These are phyloP conservation scores for Pseudonectria foliicola DNA, from an alignment of 2,329 filamentous ascomycete species.

Conservation along the genomic window DNA sequence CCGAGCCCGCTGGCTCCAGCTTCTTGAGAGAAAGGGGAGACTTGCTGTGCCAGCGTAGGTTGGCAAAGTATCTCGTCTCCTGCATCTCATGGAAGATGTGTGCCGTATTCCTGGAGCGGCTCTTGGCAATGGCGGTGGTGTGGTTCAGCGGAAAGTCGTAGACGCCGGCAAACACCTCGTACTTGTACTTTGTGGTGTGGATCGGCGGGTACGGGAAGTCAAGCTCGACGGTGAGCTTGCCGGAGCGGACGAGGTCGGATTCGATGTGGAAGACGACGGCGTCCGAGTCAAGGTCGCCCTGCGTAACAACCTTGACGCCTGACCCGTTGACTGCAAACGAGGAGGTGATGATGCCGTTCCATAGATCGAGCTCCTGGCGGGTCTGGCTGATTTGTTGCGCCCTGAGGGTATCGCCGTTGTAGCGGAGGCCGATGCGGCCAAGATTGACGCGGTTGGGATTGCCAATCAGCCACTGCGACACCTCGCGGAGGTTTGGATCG, in stretches of 20 bases:
- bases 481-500: conserved; percentile 26
- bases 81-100: conserved; percentile 30
- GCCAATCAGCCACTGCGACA: conserved; percentile 46
- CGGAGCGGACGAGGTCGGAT: conserved; percentile 26
- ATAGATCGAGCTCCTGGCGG: conserved; percentile 20
- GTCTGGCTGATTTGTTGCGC: conserved; percentile 21
- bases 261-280: conserved; percentile 30
- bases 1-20: conserved; percentile 18
- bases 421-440: conserved; percentile 34
- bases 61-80: conserved; percentile 32
- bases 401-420: conserved; percentile 23
- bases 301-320: conserved; percentile 28
- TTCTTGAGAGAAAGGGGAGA: conserved; percentile 10
- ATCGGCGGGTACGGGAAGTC: conserved; percentile 37
- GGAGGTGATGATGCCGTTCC: conserved; percentile 26
- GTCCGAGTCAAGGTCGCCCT: conserved; percentile 32
- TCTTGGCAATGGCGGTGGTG: conserved; percentile 22
- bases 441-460: conserved; percentile 39
- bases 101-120: conserved; percentile 10
- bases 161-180: conserved; percentile 34
- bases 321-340: conserved; percentile 25
- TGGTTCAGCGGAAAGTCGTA: conserved; percentile 34
- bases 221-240: conserved; percentile 30
- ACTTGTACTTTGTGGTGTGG: conserved; percentile 34
- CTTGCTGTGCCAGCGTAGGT: conserved; percentile 26